These are phyloP conservation scores for Triticum timopheevii DNA, from an alignment of 176 grass and related monocot species.

Conservation along the genomic window DNA sequence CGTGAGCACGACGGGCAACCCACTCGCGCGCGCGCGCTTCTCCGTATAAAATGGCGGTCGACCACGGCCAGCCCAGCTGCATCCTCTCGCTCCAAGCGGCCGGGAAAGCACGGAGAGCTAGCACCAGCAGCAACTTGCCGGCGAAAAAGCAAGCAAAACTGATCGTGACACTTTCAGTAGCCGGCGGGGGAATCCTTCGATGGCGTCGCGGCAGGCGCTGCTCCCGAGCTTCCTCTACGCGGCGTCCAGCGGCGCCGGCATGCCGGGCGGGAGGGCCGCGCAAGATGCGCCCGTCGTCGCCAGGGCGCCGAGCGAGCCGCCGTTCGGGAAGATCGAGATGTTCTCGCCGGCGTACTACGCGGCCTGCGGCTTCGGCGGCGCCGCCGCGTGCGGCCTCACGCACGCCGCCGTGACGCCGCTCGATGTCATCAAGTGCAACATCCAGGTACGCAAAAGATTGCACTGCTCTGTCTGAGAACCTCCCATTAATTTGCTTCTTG, in stretches of 20 bases:
- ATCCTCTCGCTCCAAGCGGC: slow-evolving; percentile 23
- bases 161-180: not conserved
- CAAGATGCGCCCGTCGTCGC: slow-evolving; percentile 10
- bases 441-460: slow-evolving; percentile 35
- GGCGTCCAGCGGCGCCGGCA: slow-evolving; percentile 5
- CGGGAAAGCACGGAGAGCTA: not conserved
- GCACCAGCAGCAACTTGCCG: not conserved
- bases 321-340: slow-evolving; percentile 81
- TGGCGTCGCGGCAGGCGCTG: slow-evolving; percentile 55
- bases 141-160: not conserved
- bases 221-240: slow-evolving; percentile 73
- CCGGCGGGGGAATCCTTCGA: not conserved
- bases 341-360: slow-evolving; percentile 80
- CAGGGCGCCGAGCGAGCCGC: slow-evolving; percentile 62
- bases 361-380: slow-evolving; percentile 64
- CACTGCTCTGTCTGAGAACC: too few species aligned
- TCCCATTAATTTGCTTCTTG: not conserved
- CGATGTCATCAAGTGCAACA: slow-evolving; percentile 94
- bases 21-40: not conserved
- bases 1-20: not conserved
- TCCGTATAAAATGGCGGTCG: slow-evolving; percentile 13
- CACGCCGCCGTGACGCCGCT: slow-evolving; percentile 87
- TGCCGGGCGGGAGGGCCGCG: not conserved
- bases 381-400: slow-evolving; percentile 75
- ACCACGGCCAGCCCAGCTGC: not conserved